phyloP scores from a whole-genome alignment of 768 basidiomycete genomes.

The Hortiboletus campestris region DNA sequence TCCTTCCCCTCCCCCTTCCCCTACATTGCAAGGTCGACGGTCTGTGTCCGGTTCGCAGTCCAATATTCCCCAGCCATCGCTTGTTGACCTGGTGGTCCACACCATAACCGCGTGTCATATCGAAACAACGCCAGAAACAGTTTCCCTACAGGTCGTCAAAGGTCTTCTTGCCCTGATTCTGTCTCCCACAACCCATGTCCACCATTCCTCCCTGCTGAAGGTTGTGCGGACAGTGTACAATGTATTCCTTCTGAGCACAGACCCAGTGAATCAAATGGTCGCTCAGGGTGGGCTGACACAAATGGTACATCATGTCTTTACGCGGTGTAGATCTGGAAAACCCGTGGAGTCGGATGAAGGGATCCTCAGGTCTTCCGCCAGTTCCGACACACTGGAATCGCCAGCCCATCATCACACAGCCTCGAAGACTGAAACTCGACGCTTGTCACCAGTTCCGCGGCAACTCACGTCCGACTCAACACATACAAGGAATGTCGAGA shows the following conservation, averaged over 20 bases:
- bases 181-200: conserved; percentile 82
- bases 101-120: conserved; percentile 92
- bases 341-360: conserved; percentile 16
- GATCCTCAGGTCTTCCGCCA: conserved; percentile 18
- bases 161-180: conserved; percentile 87
- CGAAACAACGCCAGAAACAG: conserved; percentile 83
- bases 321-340: conserved; percentile 58
- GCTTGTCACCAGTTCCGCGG: conserved; percentile 8
- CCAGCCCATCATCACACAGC: conserved; percentile 3
- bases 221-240: conserved; percentile 98
- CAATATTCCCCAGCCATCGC: conserved; percentile 58
- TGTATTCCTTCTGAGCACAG: conserved; percentile 87
- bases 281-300: conserved; percentile 97
- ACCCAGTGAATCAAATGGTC: conserved; percentile 94
- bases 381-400: conserved; percentile 21
- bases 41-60: conserved; percentile 47
- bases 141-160: conserved; percentile 96
- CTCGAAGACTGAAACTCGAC: conserved; percentile 9
- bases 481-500: neutral
- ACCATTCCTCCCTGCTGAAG: conserved; percentile 94
- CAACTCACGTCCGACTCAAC: neutral
- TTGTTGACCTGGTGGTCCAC: conserved; percentile 92
- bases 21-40: conserved; percentile 43
- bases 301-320: conserved; percentile 97
- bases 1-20: conserved; percentile 78